Conservation (phyloP, 495 filamentous ascomycete genomes). For the Podospora pseudoanserina region DNA sequence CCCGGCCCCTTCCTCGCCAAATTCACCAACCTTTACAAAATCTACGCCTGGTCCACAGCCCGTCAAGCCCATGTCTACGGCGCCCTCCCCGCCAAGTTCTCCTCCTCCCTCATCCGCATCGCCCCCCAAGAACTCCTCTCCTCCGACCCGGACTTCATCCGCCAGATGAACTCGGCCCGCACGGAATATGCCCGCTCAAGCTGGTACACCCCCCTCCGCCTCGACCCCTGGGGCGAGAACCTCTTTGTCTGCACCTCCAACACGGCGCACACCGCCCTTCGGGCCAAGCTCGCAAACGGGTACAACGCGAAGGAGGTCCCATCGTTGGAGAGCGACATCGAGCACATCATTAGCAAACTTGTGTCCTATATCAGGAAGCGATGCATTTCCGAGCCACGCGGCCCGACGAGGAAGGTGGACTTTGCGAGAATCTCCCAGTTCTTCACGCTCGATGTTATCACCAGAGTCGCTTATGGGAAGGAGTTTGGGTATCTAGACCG, state of each 20-base stretch:
- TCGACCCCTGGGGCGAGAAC: conserved; percentile 35
- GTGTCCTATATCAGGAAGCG: neutral
- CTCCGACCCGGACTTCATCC: conserved; percentile 31
- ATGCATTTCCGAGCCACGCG: neutral
- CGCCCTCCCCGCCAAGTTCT: neutral
- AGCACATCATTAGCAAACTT: neutral
- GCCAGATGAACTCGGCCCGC: conserved; percentile 26
- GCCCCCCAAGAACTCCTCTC: conserved; percentile 15
- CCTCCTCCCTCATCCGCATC: conserved; percentile 45
- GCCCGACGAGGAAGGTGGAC: conserved; percentile 30
- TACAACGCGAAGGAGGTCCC: neutral
- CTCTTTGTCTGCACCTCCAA: conserved; percentile 24
- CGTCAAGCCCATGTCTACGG: conserved; percentile 3
- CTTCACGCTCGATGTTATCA: conserved; percentile 52
- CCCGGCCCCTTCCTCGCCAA: conserved; percentile 1
- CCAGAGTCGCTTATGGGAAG: conserved; percentile 49
- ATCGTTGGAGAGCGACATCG: neutral
- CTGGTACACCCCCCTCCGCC: conserved; percentile 26
- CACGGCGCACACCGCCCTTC: neutral
- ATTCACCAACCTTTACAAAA: conserved; percentile 1
- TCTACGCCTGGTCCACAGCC: conserved; percentile 2
- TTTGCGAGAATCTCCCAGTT: conserved; percentile 40
- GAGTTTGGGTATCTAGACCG: conserved; percentile 43
- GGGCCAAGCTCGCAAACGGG: neutral
- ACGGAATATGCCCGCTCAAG: conserved; percentile 23